Conservation (phyloP, 2,329 filamentous ascomycete species). For the Clarireedia monteithiana region DNA sequence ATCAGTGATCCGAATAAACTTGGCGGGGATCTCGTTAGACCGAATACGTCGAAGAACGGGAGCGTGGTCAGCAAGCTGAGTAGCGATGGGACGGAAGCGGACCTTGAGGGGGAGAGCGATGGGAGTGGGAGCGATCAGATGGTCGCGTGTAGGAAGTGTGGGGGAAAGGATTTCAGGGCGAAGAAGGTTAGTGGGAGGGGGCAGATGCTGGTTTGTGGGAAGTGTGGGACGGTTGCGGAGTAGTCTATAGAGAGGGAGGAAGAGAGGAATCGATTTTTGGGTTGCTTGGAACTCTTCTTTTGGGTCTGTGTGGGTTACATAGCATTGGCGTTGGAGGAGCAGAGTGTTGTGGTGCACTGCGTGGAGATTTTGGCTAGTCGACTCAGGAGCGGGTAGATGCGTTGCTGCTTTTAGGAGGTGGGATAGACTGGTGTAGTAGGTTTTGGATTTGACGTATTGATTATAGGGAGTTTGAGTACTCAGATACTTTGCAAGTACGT, state of each 20-base stretch:
- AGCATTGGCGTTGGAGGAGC: too few species aligned
- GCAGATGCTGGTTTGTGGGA: constrained; percentile 53
- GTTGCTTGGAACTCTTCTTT: too few species aligned
- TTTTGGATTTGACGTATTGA: too few species aligned
- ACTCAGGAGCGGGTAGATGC: too few species aligned
- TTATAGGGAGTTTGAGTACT: too few species aligned
- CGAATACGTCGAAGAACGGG: constrained; percentile 12
- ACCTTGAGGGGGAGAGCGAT: constrained; percentile 35
- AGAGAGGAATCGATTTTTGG: too few species aligned
- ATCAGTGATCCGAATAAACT: constrained; percentile 15
- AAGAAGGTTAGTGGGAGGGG: constrained; percentile 44
- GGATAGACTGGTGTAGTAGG: too few species aligned
- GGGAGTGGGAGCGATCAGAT: constrained; percentile 34
- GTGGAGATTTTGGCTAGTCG: too few species aligned
- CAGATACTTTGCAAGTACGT: too few species aligned
- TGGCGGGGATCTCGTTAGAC: constrained; percentile 14
- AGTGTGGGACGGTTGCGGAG: constrained; percentile 36
- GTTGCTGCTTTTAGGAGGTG: too few species aligned
- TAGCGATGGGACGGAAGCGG: constrained; percentile 35
- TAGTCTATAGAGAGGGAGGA: not conserved
- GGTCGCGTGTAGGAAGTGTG: constrained; percentile 50
- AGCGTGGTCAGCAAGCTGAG: constrained; percentile 45
- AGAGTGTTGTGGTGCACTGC: too few species aligned
- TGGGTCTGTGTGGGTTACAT: too few species aligned
- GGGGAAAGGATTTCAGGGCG: constrained; percentile 53